Conservation (phyloP, 345 rosid genomes). For the Ceriops zippeliana region DNA sequence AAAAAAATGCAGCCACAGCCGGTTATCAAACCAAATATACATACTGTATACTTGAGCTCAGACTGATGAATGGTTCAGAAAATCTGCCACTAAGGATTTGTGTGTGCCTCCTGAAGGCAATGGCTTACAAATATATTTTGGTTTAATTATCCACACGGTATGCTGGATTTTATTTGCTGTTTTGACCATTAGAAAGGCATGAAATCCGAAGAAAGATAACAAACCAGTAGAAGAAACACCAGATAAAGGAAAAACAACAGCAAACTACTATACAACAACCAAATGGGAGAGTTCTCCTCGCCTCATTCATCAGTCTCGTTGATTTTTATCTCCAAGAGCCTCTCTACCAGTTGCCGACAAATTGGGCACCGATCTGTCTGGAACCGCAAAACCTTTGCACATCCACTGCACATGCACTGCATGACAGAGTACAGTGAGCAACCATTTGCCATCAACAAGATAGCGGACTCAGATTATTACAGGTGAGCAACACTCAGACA, state of each 20-base stretch:
- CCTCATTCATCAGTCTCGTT: slow-evolving; percentile 46
- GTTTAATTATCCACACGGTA: slow-evolving; percentile 14
- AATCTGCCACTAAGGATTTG: slow-evolving; percentile 16
- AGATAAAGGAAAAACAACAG: background rate
- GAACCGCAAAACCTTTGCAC: slow-evolving; percentile 89
- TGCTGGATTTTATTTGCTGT: slow-evolving; percentile 11
- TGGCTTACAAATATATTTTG: slow-evolving; percentile 18
- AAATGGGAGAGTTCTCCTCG: background rate
- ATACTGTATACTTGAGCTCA: background rate
- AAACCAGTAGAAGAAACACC: background rate
- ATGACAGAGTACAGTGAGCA: slow-evolving; percentile 1
- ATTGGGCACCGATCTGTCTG: slow-evolving; percentile 89
- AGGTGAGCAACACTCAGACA: too few relatives aligned
- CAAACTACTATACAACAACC: slow-evolving; percentile 32
- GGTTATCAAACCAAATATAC: background rate
- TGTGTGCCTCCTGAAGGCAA: slow-evolving; percentile 14
- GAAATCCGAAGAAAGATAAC: slow-evolving; percentile 6
- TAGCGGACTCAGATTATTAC: too few relatives aligned
- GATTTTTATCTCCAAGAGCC: slow-evolving; percentile 89
- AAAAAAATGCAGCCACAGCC: too few relatives aligned
- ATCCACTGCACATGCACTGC: slow-evolving; percentile 98
- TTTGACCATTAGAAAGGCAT: slow-evolving; percentile 22
- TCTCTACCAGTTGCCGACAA: slow-evolving; percentile 91
- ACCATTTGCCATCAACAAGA: slow-evolving; percentile 7
- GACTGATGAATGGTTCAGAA: slow-evolving; percentile 1